Evolutionary conservation across 176 grass and related monocot species (phyloP).

Genomic region (Hsuehochloa calcarea): DNA sequence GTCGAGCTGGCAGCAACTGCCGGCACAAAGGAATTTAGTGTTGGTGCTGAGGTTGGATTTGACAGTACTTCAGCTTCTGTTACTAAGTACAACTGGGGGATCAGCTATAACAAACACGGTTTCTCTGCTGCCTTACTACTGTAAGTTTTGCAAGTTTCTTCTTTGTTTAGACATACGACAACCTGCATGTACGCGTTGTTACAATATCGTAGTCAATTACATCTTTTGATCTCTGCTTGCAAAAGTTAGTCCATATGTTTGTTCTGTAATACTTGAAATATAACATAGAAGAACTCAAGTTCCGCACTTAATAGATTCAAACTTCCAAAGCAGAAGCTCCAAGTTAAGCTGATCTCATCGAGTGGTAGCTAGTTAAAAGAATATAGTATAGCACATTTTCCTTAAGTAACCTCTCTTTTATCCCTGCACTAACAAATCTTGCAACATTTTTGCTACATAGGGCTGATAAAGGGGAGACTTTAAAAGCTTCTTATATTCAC

Average conservation of each 20-base stretch:
- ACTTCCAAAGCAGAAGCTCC: neutral
- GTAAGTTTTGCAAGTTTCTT: constrained; percentile 49
- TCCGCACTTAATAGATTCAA: neutral
- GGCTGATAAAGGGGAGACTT: constrained; percentile 73
- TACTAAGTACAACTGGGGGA: constrained; percentile 86
- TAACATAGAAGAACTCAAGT: neutral
- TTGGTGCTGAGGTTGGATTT: constrained; percentile 85
- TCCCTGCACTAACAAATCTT: neutral
- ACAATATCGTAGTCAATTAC: neutral
- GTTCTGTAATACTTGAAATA: neutral
- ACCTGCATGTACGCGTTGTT: neutral
- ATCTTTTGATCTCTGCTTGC: neutral
- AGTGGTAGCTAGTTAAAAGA: neutral
- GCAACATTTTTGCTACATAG: constrained; percentile 30
- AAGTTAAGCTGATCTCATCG: neutral
- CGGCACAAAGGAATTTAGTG: constrained; percentile 56
- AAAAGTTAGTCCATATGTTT: neutral
- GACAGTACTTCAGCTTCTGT: constrained; percentile 83
- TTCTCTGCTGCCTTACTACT: constrained; percentile 61
- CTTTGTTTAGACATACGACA: neutral
- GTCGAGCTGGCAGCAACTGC: constrained; percentile 67
- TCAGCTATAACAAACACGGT: constrained; percentile 72
- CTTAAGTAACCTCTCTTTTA: neutral
- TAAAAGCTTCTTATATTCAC: constrained; percentile 85
- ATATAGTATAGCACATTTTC: neutral